These are phyloP conservation scores for Hypomyces rosellus DNA, from an alignment of 2,329 filamentous ascomycete genomes.

Conservation along the genomic window DNA sequence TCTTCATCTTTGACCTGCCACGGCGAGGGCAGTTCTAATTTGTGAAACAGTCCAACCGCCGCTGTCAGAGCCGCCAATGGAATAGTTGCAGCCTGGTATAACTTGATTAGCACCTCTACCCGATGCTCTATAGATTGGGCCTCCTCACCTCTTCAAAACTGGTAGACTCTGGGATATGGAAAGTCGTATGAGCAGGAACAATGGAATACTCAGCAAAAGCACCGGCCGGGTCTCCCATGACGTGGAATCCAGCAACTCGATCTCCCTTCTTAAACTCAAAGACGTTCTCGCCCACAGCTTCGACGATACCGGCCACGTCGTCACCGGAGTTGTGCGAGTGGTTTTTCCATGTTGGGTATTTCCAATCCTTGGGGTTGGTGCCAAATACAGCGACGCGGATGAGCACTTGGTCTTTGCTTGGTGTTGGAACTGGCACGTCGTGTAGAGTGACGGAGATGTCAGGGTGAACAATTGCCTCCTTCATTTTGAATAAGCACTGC, in stretches of 20 bases:
- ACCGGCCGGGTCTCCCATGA: conserved; percentile 45
- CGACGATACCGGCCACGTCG: conserved; percentile 20
- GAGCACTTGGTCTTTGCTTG: conserved; percentile 15
- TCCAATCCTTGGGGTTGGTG: conserved; percentile 22
- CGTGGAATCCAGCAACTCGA: conserved; percentile 39
- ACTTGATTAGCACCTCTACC: not conserved
- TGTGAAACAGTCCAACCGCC: conserved; percentile 42
- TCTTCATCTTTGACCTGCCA: conserved; percentile 30
- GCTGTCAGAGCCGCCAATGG: conserved; percentile 51
- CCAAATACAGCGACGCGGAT: conserved; percentile 15
- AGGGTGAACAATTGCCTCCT: conserved; percentile 2
- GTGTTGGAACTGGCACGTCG: conserved; percentile 4
- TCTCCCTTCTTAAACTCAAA: conserved; percentile 28
- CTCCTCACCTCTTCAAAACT: conserved; percentile 36
- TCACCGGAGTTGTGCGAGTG: conserved; percentile 17
- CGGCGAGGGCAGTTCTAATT: conserved; percentile 42
- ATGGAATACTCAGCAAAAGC: conserved; percentile 55
- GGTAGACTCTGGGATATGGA: conserved; percentile 41
- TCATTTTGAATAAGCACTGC: not conserved
- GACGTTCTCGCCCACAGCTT: conserved; percentile 15
- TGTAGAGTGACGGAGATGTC: conserved; percentile 2
- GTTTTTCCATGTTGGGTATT: not conserved
- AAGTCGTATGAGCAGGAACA: conserved; percentile 48
- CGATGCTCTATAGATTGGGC: not conserved
- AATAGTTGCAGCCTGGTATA: conserved; percentile 43